Base-by-base conservation (phyloP, 371 early-diverging fungal genomes). In the Phascolomyces articulosus region DNA sequence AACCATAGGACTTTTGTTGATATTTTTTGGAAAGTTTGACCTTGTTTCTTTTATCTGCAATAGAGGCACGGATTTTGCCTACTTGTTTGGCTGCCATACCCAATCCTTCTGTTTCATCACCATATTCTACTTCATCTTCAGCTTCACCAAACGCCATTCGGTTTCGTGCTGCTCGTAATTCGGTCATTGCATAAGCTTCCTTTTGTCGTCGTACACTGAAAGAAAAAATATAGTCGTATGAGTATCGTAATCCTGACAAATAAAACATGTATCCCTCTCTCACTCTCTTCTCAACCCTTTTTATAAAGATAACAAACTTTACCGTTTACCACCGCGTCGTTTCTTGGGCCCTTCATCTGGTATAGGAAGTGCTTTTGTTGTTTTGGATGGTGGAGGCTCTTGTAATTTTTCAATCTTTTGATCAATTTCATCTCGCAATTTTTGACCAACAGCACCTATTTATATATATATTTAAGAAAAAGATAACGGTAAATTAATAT, bases 321-420 rank as follows among this genome's bases (percentile, higher is more conserved):
- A 88, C 84, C 90, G 68, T 65, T 91, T 89, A 44, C 99, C 99
- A 47, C 92, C 98, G 63, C 99, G 84, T 47, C 92, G 79, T 68
- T 93, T 94, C 74, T 95, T 95, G 15, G 93, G 89, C 0, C 91
- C 94, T 69, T 98, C 98, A 66, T 90, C 87, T 7, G 99, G 99
- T 2, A 94, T 87, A 11, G 97, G 96, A 53, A 98, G 75, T 1
- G 98, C 94, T 70, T 96, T 97, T 56, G 89, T 71, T 4, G 85
- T 83, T 63, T 95, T 93, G 38, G 86, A 77, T 0, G 96, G 96
- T 26, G 97, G 93, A 4, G 98, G 94, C 65, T 95, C 95, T 62
- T 88, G 83, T 56, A 93, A 53, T 65, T 93, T 91, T 56, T 95
- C 97, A 15, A 98, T 80, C 70, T 94, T 93, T 47, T 88, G 87